Conservation (phyloP, 306 rosid genomes). For the Cucumis hystrix region DNA sequence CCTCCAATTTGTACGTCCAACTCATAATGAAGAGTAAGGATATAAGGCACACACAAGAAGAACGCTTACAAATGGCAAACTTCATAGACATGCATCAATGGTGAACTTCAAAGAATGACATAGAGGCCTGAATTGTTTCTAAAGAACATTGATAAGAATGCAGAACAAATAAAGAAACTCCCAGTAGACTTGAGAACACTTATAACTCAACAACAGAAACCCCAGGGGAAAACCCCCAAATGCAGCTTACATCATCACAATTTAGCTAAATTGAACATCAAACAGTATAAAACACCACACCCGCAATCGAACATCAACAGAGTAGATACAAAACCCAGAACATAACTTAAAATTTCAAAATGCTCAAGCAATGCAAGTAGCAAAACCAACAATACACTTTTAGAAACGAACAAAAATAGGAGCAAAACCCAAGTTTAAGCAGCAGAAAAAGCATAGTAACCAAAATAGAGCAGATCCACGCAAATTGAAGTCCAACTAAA, state of each 20-base stretch:
- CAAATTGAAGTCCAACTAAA: background rate
- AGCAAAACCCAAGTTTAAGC: background rate
- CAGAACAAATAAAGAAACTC: background rate
- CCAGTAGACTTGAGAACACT: background rate
- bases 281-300: background rate
- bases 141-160: background rate
- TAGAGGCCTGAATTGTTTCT: background rate
- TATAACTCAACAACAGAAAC: background rate
- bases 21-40: background rate
- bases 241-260: background rate
- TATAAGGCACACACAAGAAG: background rate
- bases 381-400: background rate
- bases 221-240: background rate
- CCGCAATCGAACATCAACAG: background rate
- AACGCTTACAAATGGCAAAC: background rate
- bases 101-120: background rate
- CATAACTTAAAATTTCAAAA: background rate
- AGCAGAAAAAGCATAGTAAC: background rate
- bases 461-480: slow-evolving; percentile 1
- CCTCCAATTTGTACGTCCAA: background rate
- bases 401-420: background rate
- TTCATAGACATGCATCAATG: background rate
- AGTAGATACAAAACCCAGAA: background rate
- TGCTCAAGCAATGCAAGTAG: background rate
- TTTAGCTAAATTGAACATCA: background rate